Evolutionary conservation across 2,329 filamentous ascomycete genomes (phyloP), one percentile per base, ranked within the genome.

Genomic region (Monilinia aucupariae): DNA sequence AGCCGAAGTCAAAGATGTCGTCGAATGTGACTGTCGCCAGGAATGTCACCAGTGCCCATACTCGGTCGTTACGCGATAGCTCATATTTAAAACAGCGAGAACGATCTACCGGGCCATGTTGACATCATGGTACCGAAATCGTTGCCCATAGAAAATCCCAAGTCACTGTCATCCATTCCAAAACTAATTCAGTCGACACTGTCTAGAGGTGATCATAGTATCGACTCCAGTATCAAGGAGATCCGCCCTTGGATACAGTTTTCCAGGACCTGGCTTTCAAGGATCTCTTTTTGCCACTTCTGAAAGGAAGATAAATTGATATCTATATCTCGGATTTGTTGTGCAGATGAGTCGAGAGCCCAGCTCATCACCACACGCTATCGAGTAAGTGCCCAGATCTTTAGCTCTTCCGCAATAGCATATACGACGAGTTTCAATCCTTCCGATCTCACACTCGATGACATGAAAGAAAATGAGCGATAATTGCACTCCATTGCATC

Each of bases 241-340:
- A 15, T 61, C 65, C 13, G 54, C 62, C 67, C 67, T 69, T 5
- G 66, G 59, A 60, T 69, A 67, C 45, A 69, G 67, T 41, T 55
- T 64, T 3, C 64, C 63, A 15, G 66, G 68, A 34, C 64, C 65
- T n/a, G 58, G 22, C 20, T 60, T 68, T 49, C 49, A 52, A 41
- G 48, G 22, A 34, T 49, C 50, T 2, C 59, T 58, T 34, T 34
- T 47, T 3, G 43, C n/a, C 17, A 55, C 43, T 20, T 51, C 37
- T 62, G 61, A 47, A 70, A 67, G 17, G 68, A 65, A 41, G 64
- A 64, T 9, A 60, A 9, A 76, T 70, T 15, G 27, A 6, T 30
- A 6, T n/a, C n/a, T n/a, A 73, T 73, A 56, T 77, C 75, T 37
- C 72, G 70, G 10, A 81, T 76, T 65, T 80, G 78, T 32, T 71